Conservation (phyloP, 495 filamentous ascomycete species). For the Friedmanniomyces simplex region DNA sequence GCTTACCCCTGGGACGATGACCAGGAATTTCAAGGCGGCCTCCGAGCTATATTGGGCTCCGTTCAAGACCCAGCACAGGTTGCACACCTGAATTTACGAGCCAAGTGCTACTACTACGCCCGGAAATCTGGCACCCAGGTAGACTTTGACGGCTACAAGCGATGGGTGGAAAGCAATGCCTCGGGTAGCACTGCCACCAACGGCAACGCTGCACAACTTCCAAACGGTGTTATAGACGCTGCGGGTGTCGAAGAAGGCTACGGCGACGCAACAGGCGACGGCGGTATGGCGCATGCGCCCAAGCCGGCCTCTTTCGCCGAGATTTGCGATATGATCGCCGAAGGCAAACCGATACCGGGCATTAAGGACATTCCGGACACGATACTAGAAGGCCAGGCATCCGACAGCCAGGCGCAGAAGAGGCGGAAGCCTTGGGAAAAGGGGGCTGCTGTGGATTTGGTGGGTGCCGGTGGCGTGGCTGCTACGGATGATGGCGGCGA, state of each 20-base stretch:
- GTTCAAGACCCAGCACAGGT: conserved; percentile 35
- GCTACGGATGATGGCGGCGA: not conserved
- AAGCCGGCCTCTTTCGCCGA: conserved; percentile 84
- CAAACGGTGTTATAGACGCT: not conserved
- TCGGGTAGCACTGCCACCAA: not conserved
- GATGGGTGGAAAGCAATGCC: conserved; percentile 20
- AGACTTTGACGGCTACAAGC: conserved; percentile 36
- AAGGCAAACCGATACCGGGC: conserved; percentile 74
- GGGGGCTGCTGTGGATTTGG: not conserved
- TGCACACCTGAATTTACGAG: conserved; percentile 35
- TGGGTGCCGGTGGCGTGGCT: not conserved
- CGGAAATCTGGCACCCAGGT: conserved; percentile 31
- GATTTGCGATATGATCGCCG: conserved; percentile 79
- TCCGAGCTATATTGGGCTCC: conserved; percentile 36
- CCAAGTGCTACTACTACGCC: conserved; percentile 39
- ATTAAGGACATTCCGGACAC: conserved; percentile 84
- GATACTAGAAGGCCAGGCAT: conserved; percentile 55
- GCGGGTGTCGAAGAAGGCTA: not conserved
- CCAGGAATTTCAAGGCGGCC: conserved; percentile 42
- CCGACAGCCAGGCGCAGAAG: conserved; percentile 39
- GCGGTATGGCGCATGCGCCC: conserved; percentile 30
- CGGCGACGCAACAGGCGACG: not conserved
- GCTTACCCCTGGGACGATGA: conserved; percentile 45
- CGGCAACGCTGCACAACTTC: not conserved
- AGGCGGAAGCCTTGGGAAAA: conserved; percentile 78